Conservation (phyloP, 176 grass and related monocot species). For the Sorghum bicolor region Sorghum_bicolor_NCBIv3 NC_012870.2:7934501-7935000, state of each 20-base stretch:
- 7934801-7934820: conserved; percentile 44
- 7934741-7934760: conserved; percentile 42
- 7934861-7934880: conserved; percentile 23
- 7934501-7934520: conserved; percentile 5
- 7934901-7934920: background rate
- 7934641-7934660: conserved; percentile 4
- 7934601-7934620: conserved; percentile 27
- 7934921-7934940: background rate
- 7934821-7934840: conserved; percentile 16
- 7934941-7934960: background rate
- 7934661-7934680: background rate
- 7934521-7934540: background rate
- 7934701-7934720: conserved; percentile 76
- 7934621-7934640: conserved; percentile 2
- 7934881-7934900: background rate
- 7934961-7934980: too few species aligned
- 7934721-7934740: conserved; percentile 50
- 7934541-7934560: background rate
- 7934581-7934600: background rate
- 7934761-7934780: conserved; percentile 45
- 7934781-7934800: conserved; percentile 42
- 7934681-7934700: conserved; percentile 62
- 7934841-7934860: background rate
- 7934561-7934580: background rate
- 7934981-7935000: too few species aligned